Evolutionary conservation across 2,329 filamentous ascomycete genomes (phyloP).

Genomic region (Byssoonygena ceratinophila): DNA sequence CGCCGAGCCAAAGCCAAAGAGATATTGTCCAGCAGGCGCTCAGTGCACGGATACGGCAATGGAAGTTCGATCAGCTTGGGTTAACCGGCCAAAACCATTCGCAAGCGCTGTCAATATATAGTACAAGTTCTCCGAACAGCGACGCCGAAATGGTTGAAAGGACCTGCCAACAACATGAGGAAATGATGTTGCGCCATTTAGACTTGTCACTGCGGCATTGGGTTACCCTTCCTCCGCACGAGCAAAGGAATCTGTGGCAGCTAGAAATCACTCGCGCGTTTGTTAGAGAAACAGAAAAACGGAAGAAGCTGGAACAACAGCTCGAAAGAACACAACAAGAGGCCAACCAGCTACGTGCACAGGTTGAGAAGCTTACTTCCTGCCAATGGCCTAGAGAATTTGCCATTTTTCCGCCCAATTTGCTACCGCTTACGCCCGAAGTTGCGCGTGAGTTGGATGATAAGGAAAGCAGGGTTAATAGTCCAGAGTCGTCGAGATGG

Average conservation of each 20-base stretch:
- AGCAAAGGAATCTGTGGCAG: constrained; percentile 41
- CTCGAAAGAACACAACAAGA: constrained; percentile 39
- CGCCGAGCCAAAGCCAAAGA: constrained; percentile 63
- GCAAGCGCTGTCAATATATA: constrained; percentile 8
- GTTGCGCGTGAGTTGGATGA: constrained; percentile 30
- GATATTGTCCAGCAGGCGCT: constrained; percentile 61
- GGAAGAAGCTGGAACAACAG: constrained; percentile 35
- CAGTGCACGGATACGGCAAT: constrained; percentile 54
- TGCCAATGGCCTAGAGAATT: constrained; percentile 43
- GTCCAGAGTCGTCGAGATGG: constrained; percentile 32
- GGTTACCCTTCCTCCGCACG: constrained; percentile 51
- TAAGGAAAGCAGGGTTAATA: constrained; percentile 27
- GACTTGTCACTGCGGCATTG: constrained; percentile 69
- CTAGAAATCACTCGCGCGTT: constrained; percentile 40
- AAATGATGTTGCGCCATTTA: constrained; percentile 62
- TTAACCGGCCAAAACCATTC: constrained; percentile 8
- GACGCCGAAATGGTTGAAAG: constrained; percentile 24
- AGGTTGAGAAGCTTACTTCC: constrained; percentile 37
- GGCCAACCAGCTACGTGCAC: constrained; percentile 39
- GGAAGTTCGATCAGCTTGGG: constrained; percentile 43
- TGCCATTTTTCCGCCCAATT: constrained; percentile 39
- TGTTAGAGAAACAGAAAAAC: constrained; percentile 36
- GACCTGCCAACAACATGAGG: constrained; percentile 52
- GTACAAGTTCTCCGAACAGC: constrained; percentile 15
- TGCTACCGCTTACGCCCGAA: constrained; percentile 32